Percentiles rank a stretch among this genome's conserved stretches.
Conservation (phyloP, 768 basidiomycete genomes). For the Podaxis sp. region DNA sequence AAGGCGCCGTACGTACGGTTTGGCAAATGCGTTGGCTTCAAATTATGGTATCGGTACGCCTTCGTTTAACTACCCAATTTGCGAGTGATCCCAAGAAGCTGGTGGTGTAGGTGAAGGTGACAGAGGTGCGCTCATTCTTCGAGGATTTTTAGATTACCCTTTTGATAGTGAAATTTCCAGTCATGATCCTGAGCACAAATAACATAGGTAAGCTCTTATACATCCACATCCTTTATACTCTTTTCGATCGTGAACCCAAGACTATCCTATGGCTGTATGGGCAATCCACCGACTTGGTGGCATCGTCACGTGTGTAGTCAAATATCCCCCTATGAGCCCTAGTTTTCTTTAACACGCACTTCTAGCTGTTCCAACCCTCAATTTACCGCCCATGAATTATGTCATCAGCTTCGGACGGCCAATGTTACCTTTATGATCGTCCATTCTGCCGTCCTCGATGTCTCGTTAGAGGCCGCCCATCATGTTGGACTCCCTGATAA, state of each 20-base stretch:
- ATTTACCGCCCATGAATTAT: slow-evolving; percentile 52
- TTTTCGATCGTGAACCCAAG: slow-evolving; percentile 20
- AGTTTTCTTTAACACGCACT: slow-evolving; percentile 11
- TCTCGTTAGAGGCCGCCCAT: slow-evolving; percentile 42
- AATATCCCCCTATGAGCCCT: background rate
- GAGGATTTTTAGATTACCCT: background rate
- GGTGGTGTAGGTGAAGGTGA: slow-evolving; percentile 6
- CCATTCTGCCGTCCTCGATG: slow-evolving; percentile 44
- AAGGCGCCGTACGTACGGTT: slow-evolving; percentile 28
- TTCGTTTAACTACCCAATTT: background rate
- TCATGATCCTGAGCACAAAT: slow-evolving; percentile 54
- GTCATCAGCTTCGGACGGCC: slow-evolving; percentile 46
- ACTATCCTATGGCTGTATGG: slow-evolving; percentile 50
- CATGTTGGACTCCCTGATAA: slow-evolving; percentile 36
- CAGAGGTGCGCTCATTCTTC: slow-evolving; percentile 20
- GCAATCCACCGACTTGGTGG: slow-evolving; percentile 50
- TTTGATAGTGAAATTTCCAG: slow-evolving; percentile 26
- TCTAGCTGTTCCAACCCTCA: slow-evolving; percentile 54
- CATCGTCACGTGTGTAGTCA: slow-evolving; percentile 45
- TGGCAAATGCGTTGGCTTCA: slow-evolving; percentile 34
- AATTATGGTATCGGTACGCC: slow-evolving; percentile 29
- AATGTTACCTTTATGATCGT: slow-evolving; percentile 43
- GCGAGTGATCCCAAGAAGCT: background rate
- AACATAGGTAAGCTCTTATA: slow-evolving; percentile 40
- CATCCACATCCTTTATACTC: background rate